Evolutionary conservation across 2,329 filamentous ascomycete genomes (phyloP).

Genomic region (Podosphaera leucotricha): DNA sequence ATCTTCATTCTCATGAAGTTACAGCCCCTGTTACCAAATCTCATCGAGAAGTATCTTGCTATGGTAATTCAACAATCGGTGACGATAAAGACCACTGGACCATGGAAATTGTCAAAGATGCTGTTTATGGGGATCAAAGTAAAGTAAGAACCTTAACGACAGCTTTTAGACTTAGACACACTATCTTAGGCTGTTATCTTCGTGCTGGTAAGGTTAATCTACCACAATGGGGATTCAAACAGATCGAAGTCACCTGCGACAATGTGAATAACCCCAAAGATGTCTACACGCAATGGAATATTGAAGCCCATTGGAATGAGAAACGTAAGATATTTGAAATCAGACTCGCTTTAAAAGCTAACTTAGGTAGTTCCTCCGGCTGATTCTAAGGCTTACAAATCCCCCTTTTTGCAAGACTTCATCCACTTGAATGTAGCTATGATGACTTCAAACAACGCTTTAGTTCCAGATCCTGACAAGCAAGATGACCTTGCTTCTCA

Average conservation of each 20-base stretch:
- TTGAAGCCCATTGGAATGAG: constrained; percentile 86
- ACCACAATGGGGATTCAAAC: constrained; percentile 98
- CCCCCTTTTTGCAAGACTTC: constrained; percentile 92
- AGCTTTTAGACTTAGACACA: constrained; percentile 69
- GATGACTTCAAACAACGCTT: constrained; percentile 99
- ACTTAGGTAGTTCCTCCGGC: constrained; percentile 47
- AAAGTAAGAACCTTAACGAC: constrained; percentile 81
- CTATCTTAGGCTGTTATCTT: constrained; percentile 70
- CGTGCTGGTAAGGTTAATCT: constrained; percentile 89
- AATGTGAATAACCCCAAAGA: constrained; percentile 85
- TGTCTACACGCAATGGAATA: constrained; percentile 96
- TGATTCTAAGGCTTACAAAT: constrained; percentile 81
- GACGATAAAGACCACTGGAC: constrained; percentile 97
- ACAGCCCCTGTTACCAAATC: constrained; percentile 71
- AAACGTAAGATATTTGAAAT: constrained; percentile 39
- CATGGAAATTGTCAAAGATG: constrained; percentile 77
- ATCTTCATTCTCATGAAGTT: constrained; percentile 85
- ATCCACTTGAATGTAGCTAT: constrained; percentile 96
- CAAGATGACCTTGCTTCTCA: constrained; percentile 91
- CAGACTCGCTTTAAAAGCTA: neutral
- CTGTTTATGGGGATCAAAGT: constrained; percentile 51
- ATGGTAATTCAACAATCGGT: constrained; percentile 84
- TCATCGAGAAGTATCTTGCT: constrained; percentile 82
- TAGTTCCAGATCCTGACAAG: constrained; percentile 95
- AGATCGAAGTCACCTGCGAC: constrained; percentile 89